These are phyloP conservation scores for Micractinium sp. DNA, from an alignment of 139 green algal genomes.

Conservation along the genomic window DNA sequence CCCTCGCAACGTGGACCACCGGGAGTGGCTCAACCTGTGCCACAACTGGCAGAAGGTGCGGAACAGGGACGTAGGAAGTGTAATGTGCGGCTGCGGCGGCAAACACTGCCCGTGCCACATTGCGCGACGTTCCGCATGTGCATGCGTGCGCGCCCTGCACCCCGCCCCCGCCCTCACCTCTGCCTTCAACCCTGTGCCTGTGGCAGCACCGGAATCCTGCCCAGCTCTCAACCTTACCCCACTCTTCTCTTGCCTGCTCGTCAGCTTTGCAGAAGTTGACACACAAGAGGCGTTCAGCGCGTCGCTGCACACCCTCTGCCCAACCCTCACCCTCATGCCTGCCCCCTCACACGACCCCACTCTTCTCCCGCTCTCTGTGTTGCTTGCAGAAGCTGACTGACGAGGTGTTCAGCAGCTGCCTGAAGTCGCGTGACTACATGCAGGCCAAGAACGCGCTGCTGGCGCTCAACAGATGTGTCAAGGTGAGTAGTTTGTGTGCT, in stretches of 20 bases:
- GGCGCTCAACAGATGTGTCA: slow-evolving; percentile 53
- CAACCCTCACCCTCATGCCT: not conserved
- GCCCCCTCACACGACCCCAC: not conserved
- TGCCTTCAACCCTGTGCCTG: not conserved
- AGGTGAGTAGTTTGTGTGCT: not conserved
- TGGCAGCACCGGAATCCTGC: no score
- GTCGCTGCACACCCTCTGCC: no score
- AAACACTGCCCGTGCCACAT: no score
- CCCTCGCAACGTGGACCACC: slow-evolving; percentile 18
- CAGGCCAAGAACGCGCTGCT: slow-evolving; percentile 66
- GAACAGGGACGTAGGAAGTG: not conserved
- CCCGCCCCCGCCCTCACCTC: not conserved
- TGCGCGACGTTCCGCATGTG: not conserved
- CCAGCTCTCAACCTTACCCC: no score
- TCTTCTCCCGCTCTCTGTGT: not conserved
- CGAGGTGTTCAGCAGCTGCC: slow-evolving; percentile 46
- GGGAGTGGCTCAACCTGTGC: slow-evolving; percentile 32
- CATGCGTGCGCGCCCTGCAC: not conserved
- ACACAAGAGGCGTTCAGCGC: no score
- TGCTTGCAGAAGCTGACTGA: slow-evolving; percentile 27
- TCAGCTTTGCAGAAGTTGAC: no score
- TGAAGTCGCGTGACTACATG: slow-evolving; percentile 60
- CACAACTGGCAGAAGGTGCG: slow-evolving; percentile 35
- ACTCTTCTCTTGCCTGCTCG: no score
- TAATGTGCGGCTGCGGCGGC: not conserved